Evolutionary conservation across 2,329 filamentous ascomycete genomes (phyloP), one percentile per base, ranked within the genome.

Genomic region (Aspergillus pseudonomiae): DNA sequence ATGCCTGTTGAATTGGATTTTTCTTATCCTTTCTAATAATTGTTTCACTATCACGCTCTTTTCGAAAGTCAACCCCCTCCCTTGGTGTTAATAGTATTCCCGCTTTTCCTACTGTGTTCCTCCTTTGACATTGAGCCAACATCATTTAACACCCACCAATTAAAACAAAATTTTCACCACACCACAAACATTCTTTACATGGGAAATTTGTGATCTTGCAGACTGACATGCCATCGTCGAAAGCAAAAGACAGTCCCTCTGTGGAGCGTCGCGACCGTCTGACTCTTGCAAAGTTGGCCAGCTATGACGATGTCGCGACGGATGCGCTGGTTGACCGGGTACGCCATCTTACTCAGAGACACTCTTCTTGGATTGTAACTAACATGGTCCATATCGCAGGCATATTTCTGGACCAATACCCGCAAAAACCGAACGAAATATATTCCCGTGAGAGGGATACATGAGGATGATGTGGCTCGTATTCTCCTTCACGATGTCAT

Each of bases 321-420:
- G 95, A 99, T 85, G 91, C 92, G 70, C 88, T 99, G 59, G 89
- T 99, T 65, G 95, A 99, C 80, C 93, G 94, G 81, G 94, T 97
- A 86, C 80, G 91, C 85, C 32, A 48, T 64, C 60, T 46, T 62
- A 55, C 52, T 48, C 43, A 48, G 63, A 67, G 34, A 36, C 16
- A 45, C 59, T 14, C 41, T 45, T 6, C 32, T 52, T 9, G 24
- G 21, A 11, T 57, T 30, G 28, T 62, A 60, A 60, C 65, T 76
- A 56, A 75, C 57, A 6, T 55, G 64, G 64, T 70, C 65, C 41
- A 60, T 62, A 24, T 50, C 21, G 57, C 69, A 97, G 94, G 90
- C 93, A 11, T 97, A 92, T 79, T 99, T 95, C 83, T 98, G 95
- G 94, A 94, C 94, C 6, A 91, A 88, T 4, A 97, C 97, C 63